Conservation (phyloP, 116 monocot genomes). For the Zostera marina region DNA sequence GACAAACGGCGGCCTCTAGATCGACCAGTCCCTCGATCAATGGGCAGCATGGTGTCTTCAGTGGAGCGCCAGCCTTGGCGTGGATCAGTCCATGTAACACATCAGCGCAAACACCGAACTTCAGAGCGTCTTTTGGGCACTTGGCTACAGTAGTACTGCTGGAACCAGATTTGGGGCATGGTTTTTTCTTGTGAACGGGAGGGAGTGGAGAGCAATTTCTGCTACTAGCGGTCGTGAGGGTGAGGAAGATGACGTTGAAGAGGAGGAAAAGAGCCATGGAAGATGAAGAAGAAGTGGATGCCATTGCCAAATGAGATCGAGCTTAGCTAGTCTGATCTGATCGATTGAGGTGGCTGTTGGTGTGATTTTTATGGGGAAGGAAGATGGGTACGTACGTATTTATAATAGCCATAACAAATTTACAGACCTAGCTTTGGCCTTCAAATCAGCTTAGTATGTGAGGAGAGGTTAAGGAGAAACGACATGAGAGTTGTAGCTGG, state of each 20-base stretch:
- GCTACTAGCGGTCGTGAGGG: constrained; percentile 4
- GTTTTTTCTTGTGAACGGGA: neutral
- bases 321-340: too few relatives aligned
- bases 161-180: too few relatives aligned
- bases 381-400: too few relatives aligned
- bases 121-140: constrained; percentile 37
- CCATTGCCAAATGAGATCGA: constrained; percentile 19
- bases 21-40: constrained; percentile 7
- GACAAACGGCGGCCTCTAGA: constrained; percentile 16
- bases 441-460: too few relatives aligned
- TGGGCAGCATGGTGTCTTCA: constrained; percentile 13
- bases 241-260: constrained; percentile 36
- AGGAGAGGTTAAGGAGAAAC: too few relatives aligned
- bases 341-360: too few relatives aligned
- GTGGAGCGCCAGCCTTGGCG: constrained; percentile 29
- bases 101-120: constrained; percentile 42
- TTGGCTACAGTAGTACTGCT: neutral
- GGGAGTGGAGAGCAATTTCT: neutral
- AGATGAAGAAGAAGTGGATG: constrained; percentile 1
- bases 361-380: too few relatives aligned
- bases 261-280: constrained; percentile 22
- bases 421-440: too few relatives aligned
- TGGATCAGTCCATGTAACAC: constrained; percentile 32
- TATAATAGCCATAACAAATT: too few relatives aligned
- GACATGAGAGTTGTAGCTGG: too few relatives aligned